phyloP scores from a whole-genome alignment of 768 basidiomycete genomes.

The Mycena belliarum region DNA sequence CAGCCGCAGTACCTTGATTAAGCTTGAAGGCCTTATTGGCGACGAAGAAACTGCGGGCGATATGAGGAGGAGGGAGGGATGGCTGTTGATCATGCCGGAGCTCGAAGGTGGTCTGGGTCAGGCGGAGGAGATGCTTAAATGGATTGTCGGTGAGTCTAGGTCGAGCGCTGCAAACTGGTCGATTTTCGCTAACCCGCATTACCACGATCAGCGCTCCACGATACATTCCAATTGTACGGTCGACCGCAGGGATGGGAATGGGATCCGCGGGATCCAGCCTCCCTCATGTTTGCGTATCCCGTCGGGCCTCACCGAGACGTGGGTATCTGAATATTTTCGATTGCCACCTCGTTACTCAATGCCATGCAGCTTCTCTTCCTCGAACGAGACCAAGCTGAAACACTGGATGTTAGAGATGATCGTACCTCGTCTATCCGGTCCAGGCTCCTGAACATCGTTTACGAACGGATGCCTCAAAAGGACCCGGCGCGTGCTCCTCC shows the following conservation, averaged over 20 bases:
- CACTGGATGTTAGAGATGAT: slow-evolving; percentile 75
- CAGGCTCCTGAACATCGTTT: slow-evolving; percentile 60
- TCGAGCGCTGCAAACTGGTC: neutral
- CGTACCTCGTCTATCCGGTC: slow-evolving; percentile 71
- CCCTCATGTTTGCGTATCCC: slow-evolving; percentile 94
- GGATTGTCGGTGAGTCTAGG: slow-evolving; percentile 83
- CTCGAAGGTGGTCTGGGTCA: slow-evolving; percentile 60
- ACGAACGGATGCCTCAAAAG: slow-evolving; percentile 59
- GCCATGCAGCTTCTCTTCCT: slow-evolving; percentile 74
- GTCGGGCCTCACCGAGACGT: slow-evolving; percentile 84
- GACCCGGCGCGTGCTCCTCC: slow-evolving; percentile 22
- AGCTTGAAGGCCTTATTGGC: slow-evolving; percentile 83
- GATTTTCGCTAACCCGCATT: slow-evolving; percentile 12
- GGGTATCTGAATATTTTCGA: slow-evolving; percentile 33
- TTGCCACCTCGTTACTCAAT: slow-evolving; percentile 17
- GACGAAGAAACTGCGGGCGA: slow-evolving; percentile 68
- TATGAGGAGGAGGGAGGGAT: slow-evolving; percentile 77
- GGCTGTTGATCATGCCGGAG: slow-evolving; percentile 91
- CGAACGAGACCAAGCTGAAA: slow-evolving; percentile 79
- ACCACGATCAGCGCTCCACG: slow-evolving; percentile 78
- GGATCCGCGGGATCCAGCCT: slow-evolving; percentile 80
- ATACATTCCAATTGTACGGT: slow-evolving; percentile 87
- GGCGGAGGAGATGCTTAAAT: slow-evolving; percentile 84
- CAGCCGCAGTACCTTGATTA: slow-evolving; percentile 85
- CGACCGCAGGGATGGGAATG: slow-evolving; percentile 84